Base-by-base conservation (phyloP, 2,329 filamentous ascomycete genomes). In the Remersonia thermophila region DNA sequence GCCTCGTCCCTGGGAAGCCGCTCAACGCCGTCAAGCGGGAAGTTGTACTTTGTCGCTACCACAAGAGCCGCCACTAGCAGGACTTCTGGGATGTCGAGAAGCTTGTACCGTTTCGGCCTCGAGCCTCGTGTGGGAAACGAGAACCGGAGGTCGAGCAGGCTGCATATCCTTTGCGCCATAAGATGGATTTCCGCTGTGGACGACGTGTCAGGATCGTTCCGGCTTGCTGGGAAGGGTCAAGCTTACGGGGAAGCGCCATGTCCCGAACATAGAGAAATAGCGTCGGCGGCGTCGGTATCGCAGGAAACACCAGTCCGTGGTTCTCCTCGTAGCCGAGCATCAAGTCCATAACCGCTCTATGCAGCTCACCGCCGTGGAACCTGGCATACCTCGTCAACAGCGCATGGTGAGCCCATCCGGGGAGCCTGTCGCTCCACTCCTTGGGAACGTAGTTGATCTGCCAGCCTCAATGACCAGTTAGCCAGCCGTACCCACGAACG, bases 1-100 rank as follows among this genome's bases (percentile, higher is more conserved):
- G 61, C 59, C 11, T 60, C 45, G 13, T 62, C 65, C 26, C 52
- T 56, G 7, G 67, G 69, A 46, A 65, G 62, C 29, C 77, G 63
- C 35, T 63, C 55, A 10, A 67, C 50, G 15, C 63, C 61, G 49
- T 84, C 75, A 30, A 94, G 74, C 0, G 89, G 84, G 48, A 84
- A 86, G 14, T 81, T 65, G 2, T 94, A 56, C 49, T 95, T 95
- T 3, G 80, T 76, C 3, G 81, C 75, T 11, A 93, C 67, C 2
- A 94, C 63, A 3, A 94, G 56, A 3, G 84, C 61, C 3, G 77
- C 67, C 37, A 85, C 65, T 1, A 95, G 60, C 30, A 82, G 71
- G 5, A 83, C 63, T 51, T 96, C 91, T 0, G 91, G 85, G 43
- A 80, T 70, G 34, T 75, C 65, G 12, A 77, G 58, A 40, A 65